These are phyloP conservation scores for Lactarius sanguifluus DNA, from an alignment of 768 basidiomycete species.

Conservation along the genomic window DNA sequence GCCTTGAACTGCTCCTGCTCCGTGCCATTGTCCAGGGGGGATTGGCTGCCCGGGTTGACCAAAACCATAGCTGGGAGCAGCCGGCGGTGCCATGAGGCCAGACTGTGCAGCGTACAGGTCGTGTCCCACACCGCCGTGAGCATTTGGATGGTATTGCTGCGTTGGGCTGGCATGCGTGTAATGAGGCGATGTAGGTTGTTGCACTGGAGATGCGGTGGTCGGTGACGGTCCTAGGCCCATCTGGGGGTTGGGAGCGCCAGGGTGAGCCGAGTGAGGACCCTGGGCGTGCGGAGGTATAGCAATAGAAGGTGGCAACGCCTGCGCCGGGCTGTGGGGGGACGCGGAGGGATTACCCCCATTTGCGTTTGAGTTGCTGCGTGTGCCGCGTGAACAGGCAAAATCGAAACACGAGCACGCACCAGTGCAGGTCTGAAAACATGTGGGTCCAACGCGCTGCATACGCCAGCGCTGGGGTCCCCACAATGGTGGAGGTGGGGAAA, in stretches of 20 bases:
- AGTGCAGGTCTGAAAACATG: no score
- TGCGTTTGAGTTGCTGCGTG: constrained; percentile 27
- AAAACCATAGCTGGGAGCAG: constrained; percentile 27
- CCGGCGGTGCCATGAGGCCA: constrained; percentile 30
- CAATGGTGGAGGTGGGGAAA: no score
- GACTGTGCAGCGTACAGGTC: constrained; percentile 25
- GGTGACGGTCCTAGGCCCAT: constrained; percentile 29
- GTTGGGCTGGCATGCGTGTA: constrained; percentile 30
- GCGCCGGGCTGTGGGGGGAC: constrained; percentile 30
- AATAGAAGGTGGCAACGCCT: constrained; percentile 31
- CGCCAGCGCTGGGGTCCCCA: no score
- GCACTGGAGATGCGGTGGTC: constrained; percentile 29
- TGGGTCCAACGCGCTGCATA: no score
- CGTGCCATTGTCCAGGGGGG: constrained; percentile 29
- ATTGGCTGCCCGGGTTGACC: constrained; percentile 26
- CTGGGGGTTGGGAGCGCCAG: constrained; percentile 26
- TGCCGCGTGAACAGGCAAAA: constrained; percentile 14
- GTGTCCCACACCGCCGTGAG: constrained; percentile 22
- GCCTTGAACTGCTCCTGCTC: constrained; percentile 29
- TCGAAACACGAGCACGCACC: no score
- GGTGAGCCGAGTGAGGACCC: constrained; percentile 25
- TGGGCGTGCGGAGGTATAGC: constrained; percentile 30
- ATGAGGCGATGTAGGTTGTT: constrained; percentile 30
- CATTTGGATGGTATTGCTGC: constrained; percentile 25
- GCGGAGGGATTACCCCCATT: constrained; percentile 28